Evolutionary conservation across 148 eudicot species (phyloP).

Genomic region (Heliamphora exappendiculata): DNA sequence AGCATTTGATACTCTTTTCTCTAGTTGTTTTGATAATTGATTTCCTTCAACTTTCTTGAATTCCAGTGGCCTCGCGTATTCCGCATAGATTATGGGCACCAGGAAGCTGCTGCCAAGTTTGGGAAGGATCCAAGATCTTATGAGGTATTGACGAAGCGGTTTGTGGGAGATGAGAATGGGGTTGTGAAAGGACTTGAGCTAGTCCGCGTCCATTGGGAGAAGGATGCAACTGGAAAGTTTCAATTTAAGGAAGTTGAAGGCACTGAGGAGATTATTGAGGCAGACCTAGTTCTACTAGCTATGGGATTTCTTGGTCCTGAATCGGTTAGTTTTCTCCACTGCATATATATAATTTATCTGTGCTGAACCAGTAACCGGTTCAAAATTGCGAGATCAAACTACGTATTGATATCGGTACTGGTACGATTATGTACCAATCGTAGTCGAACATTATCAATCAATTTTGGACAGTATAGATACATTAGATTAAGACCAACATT

Average conservation of each 20-base stretch:
- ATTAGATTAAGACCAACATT: no score
- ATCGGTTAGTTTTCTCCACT: slow-evolving; percentile 51
- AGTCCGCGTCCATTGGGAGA: slow-evolving; percentile 81
- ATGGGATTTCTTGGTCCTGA: slow-evolving; percentile 99
- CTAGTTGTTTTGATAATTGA: neutral
- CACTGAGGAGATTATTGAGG: slow-evolving; percentile 64
- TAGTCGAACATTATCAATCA: no score
- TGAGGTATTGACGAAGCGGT: slow-evolving; percentile 81
- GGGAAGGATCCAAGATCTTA: slow-evolving; percentile 93
- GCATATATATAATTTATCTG: slow-evolving; percentile 5
- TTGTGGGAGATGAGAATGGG: slow-evolving; percentile 83
- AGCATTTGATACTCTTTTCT: neutral
- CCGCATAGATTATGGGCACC: slow-evolving; percentile 97
- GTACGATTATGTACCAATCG: no score
- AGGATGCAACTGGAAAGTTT: slow-evolving; percentile 79
- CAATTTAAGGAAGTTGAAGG: slow-evolving; percentile 88
- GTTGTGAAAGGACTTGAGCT: slow-evolving; percentile 79
- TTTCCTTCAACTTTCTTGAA: neutral
- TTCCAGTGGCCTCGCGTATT: slow-evolving; percentile 94
- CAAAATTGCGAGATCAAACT: no score
- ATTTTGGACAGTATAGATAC: no score
- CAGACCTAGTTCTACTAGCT: slow-evolving; percentile 83
- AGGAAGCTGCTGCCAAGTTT: slow-evolving; percentile 85
- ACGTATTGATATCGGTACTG: no score
- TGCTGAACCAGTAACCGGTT: neutral